phyloP scores from a whole-genome alignment of 2,329 filamentous ascomycete genomes.

The Alternaria brassicicola region DNA sequence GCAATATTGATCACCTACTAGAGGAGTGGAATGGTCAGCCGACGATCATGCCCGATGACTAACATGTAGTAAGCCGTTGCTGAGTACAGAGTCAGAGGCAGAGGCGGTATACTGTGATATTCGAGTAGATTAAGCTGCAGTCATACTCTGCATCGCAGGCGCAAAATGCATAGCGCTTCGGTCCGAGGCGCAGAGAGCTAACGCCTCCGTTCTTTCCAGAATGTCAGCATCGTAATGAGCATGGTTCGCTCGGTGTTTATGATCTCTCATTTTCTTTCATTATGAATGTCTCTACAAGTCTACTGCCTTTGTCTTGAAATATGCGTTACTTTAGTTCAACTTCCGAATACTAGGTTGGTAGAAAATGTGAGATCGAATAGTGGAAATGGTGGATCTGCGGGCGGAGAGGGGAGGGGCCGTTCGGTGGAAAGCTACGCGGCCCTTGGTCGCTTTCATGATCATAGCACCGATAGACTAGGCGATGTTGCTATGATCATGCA shows the following conservation, averaged over 20 bases:
- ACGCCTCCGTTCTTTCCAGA: background rate
- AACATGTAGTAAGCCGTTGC: background rate
- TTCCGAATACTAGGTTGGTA: background rate
- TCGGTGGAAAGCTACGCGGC: background rate
- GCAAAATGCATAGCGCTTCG: background rate
- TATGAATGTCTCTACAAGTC: background rate
- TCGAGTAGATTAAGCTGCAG: background rate
- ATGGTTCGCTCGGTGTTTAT: background rate
- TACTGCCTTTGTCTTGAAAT: background rate
- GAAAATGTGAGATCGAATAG: background rate
- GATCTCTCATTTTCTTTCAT: background rate
- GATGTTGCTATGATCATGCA: background rate
- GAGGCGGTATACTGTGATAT: background rate
- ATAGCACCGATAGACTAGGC: background rate
- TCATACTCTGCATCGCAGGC: background rate
- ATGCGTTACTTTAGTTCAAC: background rate
- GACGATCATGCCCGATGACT: background rate
- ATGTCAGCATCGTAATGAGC: background rate
- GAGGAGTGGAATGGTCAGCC: background rate
- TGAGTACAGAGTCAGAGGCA: background rate
- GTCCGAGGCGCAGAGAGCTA: background rate
- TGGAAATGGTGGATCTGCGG: background rate
- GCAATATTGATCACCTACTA: background rate
- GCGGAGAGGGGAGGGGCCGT: background rate
- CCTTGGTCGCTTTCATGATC: background rate